A percentile compares a stretch with the other conserved stretches of the same genome.
These are phyloP conservation scores for Castanopsis chinensis DNA, from an alignment of 306 rosid species.

Conservation along the genomic window DNA sequence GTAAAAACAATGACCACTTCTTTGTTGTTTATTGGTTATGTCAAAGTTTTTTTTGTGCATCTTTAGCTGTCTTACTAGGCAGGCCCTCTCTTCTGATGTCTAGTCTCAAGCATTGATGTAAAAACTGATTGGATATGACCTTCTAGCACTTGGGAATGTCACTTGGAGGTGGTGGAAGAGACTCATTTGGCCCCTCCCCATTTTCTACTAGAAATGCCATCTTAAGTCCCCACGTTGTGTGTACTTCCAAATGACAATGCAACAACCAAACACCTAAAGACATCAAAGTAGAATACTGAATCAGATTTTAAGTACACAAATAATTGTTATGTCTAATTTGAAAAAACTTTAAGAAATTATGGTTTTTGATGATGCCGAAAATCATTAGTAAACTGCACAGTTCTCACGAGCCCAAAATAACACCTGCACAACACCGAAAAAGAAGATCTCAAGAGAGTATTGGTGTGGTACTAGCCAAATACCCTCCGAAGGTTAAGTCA, in stretches of 20 bases:
- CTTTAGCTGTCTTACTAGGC: background rate
- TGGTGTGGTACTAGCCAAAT: too few species aligned
- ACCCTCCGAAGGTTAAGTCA: too few species aligned
- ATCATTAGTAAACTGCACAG: too few species aligned
- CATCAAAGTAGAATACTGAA: background rate
- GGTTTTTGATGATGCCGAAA: too few species aligned
- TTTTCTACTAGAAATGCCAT: slow-evolving; percentile 74
- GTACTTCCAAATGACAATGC: slow-evolving; percentile 86
- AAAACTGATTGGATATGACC: background rate
- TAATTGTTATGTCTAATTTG: background rate
- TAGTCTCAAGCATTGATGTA: background rate
- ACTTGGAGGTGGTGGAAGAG: slow-evolving; percentile 50
- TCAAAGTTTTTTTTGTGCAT: background rate
- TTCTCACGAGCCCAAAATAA: too few species aligned
- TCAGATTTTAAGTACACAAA: background rate
- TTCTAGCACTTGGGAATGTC: slow-evolving; percentile 66
- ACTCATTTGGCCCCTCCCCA: slow-evolving; percentile 50
- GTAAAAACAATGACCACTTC: too few species aligned
- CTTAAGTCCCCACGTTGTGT: slow-evolving; percentile 84
- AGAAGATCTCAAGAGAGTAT: too few species aligned
- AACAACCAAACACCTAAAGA: slow-evolving; percentile 69
- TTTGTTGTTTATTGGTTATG: background rate
- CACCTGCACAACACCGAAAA: too few species aligned
- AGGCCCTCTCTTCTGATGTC: background rate
- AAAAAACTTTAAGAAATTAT: background rate